A percentile compares a stretch with the other conserved stretches of the same genome.
phyloP scores from a whole-genome alignment of 192 early-diverging fungal species.

The Coemansia sp. region DNA sequence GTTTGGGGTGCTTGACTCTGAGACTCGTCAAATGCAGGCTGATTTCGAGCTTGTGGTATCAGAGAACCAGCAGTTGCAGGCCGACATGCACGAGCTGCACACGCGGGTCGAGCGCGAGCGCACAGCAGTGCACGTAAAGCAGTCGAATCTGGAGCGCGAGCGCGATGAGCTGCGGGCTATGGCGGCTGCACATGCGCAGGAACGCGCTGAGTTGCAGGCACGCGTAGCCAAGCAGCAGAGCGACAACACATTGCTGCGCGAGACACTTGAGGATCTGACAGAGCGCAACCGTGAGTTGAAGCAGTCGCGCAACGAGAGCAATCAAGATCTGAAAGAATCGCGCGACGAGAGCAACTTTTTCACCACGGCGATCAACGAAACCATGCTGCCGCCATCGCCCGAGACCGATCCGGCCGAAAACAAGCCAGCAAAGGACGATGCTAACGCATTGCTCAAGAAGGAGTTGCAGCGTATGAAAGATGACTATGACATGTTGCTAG shows the following conservation, averaged over 20 bases:
- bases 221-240: slow-evolving; percentile 3
- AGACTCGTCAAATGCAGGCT: neutral
- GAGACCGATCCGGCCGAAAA: neutral
- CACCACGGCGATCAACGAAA: slow-evolving; percentile 23
- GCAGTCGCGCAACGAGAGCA: slow-evolving; percentile 20
- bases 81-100: slow-evolving; percentile 7
- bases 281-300: slow-evolving; percentile 38
- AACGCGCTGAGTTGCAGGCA: neutral
- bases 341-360: slow-evolving; percentile 30
- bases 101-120: neutral
- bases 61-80: slow-evolving; percentile 2
- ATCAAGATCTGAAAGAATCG: slow-evolving; percentile 20
- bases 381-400: slow-evolving; percentile 1
- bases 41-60: slow-evolving; percentile 10
- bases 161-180: slow-evolving; percentile 10
- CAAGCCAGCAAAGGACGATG: neutral
- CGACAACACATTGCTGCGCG: slow-evolving; percentile 18
- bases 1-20: neutral
- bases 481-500: slow-evolving; percentile 18
- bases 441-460: slow-evolving; percentile 6
- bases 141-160: neutral
- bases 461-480: slow-evolving; percentile 15
- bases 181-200: neutral
- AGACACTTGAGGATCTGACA: slow-evolving; percentile 26
- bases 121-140: neutral